Evolutionary conservation across 2,329 filamentous ascomycete genomes (phyloP).

Genomic region (Cladosporium cucumerinum): DNA sequence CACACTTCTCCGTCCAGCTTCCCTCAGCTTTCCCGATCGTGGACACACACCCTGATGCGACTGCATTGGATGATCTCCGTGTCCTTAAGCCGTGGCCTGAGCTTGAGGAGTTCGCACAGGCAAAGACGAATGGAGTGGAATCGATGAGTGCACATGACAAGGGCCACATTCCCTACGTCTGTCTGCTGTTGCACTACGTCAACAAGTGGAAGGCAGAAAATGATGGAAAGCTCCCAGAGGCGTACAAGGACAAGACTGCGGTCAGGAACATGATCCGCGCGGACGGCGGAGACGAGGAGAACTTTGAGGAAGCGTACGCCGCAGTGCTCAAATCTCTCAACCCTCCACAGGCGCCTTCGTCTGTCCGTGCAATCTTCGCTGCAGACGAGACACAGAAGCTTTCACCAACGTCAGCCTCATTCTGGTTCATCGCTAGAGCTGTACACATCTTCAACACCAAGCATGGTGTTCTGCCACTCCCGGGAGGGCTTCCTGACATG

Average conservation of each 20-base stretch:
- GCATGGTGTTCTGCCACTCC: constrained; percentile 72
- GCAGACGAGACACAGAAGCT: constrained; percentile 58
- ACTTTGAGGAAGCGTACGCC: constrained; percentile 86
- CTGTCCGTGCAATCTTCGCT: constrained; percentile 74
- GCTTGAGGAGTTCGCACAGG: constrained; percentile 62
- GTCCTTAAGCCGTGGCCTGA: constrained; percentile 84
- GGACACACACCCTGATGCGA: constrained; percentile 89
- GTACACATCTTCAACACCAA: constrained; percentile 72
- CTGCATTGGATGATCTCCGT: constrained; percentile 78
- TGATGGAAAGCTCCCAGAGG: constrained; percentile 63
- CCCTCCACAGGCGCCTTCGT: constrained; percentile 62
- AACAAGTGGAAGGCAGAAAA: constrained; percentile 73
- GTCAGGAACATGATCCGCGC: constrained; percentile 76
- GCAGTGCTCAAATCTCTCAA: constrained; percentile 87
- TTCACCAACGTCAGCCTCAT: constrained; percentile 55
- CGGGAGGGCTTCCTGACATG: constrained; percentile 92
- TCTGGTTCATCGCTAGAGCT: constrained; percentile 86
- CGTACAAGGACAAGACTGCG: constrained; percentile 79
- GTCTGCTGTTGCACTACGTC: constrained; percentile 78
- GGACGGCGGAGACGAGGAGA: constrained; percentile 75
- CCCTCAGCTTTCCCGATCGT: constrained; percentile 84
- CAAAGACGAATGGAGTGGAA: constrained; percentile 58
- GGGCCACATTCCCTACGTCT: constrained; percentile 84
- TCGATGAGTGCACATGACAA: constrained; percentile 79
- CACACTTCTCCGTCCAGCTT: constrained; percentile 76